Conservation (phyloP, 2,329 filamentous ascomycete species). For the Lizonia empirigonia region DNA sequence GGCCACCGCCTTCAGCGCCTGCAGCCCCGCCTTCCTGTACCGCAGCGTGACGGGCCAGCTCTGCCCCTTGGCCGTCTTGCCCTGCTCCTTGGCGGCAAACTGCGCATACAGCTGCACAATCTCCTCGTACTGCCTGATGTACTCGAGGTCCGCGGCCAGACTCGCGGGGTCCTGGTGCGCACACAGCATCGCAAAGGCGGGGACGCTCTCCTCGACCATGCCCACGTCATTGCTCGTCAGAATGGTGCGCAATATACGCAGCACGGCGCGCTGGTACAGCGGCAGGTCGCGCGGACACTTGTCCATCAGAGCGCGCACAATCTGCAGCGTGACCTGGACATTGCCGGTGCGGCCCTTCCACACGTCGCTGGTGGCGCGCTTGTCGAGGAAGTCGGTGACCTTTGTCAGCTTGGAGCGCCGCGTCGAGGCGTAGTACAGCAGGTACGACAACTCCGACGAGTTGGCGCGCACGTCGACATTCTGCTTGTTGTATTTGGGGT, state of each 20-base stretch:
- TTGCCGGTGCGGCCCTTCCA: constrained; percentile 88
- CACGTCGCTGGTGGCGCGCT: constrained; percentile 89
- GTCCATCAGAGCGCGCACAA: constrained; percentile 88
- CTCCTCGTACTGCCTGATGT: constrained; percentile 80
- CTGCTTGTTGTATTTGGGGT: constrained; percentile 89
- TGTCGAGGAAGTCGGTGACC: constrained; percentile 92
- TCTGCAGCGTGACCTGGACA: constrained; percentile 92
- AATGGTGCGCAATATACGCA: constrained; percentile 82
- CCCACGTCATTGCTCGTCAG: constrained; percentile 85
- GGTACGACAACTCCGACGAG: constrained; percentile 93
- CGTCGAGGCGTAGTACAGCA: constrained; percentile 95
- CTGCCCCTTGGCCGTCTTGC: constrained; percentile 50
- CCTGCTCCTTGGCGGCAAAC: constrained; percentile 68
- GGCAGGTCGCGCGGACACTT: constrained; percentile 89
- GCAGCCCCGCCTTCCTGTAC: constrained; percentile 58
- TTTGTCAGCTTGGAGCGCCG: constrained; percentile 95
- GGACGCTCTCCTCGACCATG: constrained; percentile 88
- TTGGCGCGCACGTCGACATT: constrained; percentile 90
- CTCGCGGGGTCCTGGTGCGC: constrained; percentile 84
- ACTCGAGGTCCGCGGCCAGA: constrained; percentile 83
- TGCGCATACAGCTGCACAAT: constrained; percentile 80
- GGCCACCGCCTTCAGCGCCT: constrained; percentile 79
- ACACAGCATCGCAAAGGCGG: constrained; percentile 88
- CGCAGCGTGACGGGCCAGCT: constrained; percentile 78
- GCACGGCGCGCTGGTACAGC: constrained; percentile 82